Evolutionary conservation across 2,329 filamentous ascomycete genomes (phyloP), one percentile per base, ranked within the genome.

Genomic region (Pleomassaria siparia): DNA sequence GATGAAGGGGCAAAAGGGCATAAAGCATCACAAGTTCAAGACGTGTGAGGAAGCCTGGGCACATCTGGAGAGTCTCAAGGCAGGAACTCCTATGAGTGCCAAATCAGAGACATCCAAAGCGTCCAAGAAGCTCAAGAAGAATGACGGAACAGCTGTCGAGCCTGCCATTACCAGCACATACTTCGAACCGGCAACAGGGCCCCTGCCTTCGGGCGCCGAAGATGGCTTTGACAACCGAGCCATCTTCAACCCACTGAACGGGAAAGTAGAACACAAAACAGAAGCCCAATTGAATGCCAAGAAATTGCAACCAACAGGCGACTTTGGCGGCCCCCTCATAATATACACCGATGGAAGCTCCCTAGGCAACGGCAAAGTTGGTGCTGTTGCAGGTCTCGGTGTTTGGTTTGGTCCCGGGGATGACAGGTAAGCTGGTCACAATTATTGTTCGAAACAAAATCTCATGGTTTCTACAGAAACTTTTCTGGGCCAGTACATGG

Each of bases 401-500:
- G 82, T 86, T 22, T 86, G 80, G 67, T 86, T 86, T 66, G 83
- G 83, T 5, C 79, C 80, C 4, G 72, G 73, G 15, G 81, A 83
- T 61, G 65, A 73, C 48, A 77, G 79, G 80, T 83, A 69, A 60
- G 74, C 53, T 40, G 36, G 30, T 37, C 40, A 49, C 48, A 44
- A 54, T 9, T 49, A 50, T 20, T 51, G 43, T n/a, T 29, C 37
- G 35, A 18, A 53, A 45, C 25, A 36, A n/a, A 10, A n/a, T n/a
- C 35, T 52, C 12, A 50, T 22, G 9, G 12, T 40, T 32, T 6
- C n/a, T 44, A 3, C 61, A 85, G 83, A 57, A 88, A 88, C 61
- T 72, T 95, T 20, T 89, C 88, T 11, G 91, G 95, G 71, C 83
- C 85, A 3, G 80, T 96, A 2, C 72, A 78, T 42, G 76, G 80